Evolutionary conservation across 208 protist genomes (phyloP).

Genomic region (Angomonas ambiguus): DNA sequence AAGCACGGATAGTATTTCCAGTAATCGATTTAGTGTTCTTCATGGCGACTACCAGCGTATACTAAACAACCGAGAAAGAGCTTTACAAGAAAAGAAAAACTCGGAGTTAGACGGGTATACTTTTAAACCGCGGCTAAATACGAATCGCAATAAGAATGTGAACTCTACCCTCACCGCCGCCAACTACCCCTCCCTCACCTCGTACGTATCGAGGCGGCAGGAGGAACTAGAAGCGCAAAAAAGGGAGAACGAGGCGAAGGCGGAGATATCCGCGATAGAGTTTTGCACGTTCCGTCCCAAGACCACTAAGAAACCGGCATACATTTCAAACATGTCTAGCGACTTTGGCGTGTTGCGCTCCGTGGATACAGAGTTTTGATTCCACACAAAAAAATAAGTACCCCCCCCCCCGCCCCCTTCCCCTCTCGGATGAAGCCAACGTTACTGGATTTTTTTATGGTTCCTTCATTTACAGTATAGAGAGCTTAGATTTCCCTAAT

Average conservation of each 20-base stretch:
- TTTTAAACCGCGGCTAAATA: slow-evolving; percentile 45
- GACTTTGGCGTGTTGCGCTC: slow-evolving; percentile 65
- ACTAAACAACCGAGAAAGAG: slow-evolving; percentile 12
- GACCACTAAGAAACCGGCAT: slow-evolving; percentile 55
- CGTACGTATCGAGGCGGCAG: slow-evolving; percentile 22
- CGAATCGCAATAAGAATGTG: slow-evolving; percentile 30
- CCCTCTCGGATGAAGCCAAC: too few relatives aligned
- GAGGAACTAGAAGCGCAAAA: slow-evolving; percentile 26
- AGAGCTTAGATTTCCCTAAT: slow-evolving; percentile 9
- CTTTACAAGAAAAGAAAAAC: slow-evolving; percentile 30
- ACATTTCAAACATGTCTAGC: slow-evolving; percentile 68
- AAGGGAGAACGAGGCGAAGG: slow-evolving; percentile 27
- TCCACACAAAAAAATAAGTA: not conserved
- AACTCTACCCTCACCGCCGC: slow-evolving; percentile 47
- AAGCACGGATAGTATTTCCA: too few relatives aligned
- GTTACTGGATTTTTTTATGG: too few relatives aligned
- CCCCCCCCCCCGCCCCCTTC: too few relatives aligned
- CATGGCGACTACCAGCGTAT: slow-evolving; percentile 32
- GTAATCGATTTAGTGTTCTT: slow-evolving; percentile 20
- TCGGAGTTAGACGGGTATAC: slow-evolving; percentile 32
- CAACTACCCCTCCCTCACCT: slow-evolving; percentile 40
- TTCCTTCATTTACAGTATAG: too few relatives aligned
- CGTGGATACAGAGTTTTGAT: slow-evolving; percentile 36
- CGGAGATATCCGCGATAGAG: slow-evolving; percentile 27
- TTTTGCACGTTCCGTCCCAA: slow-evolving; percentile 66